phyloP scores from a whole-genome alignment of 129 eudicot species.

The Helianthus annuus region HanXRQr2.0-SUNRISE NC_035436.2:176074491-176074990 shows the following conservation, averaged over 20 bases:
- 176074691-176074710: not conserved
- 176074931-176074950: constrained; percentile 16
- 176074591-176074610: constrained; percentile 5
- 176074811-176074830: not conserved
- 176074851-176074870: not conserved
- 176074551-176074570: constrained; percentile 17
- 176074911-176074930: constrained; percentile 31
- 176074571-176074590: not conserved
- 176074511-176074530: not conserved
- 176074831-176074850: constrained; percentile 30
- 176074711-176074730: constrained; percentile 20
- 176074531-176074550: constrained; percentile 35
- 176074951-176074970: not conserved
- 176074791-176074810: not conserved
- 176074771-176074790: constrained; percentile 4
- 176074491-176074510: constrained; percentile 1
- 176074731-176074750: constrained; percentile 4
- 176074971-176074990: constrained; percentile 11
- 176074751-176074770: not conserved
- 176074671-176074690: not conserved
- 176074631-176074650: constrained; percentile 16
- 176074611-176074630: not conserved
- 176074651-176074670: constrained; percentile 18
- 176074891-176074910: not conserved
- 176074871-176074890: not conserved